Evolutionary conservation across 441 rosid genomes (phyloP).

Genomic region (Aleurites moluccanus): DNA sequence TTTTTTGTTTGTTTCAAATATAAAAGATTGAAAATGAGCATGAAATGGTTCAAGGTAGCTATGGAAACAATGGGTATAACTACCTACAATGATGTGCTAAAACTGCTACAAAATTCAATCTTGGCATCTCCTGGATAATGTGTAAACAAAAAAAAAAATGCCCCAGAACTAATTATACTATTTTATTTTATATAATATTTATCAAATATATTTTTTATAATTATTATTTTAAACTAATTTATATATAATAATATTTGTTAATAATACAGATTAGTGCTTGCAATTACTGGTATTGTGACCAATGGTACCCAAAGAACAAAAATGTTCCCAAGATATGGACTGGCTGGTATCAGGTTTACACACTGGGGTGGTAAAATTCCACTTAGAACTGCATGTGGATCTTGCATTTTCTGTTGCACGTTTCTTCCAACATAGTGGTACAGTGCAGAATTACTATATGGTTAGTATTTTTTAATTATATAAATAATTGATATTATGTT

Average conservation of each 20-base stretch:
- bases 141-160: slow-evolving; percentile 54
- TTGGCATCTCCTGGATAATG: slow-evolving; percentile 88
- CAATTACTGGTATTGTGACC: slow-evolving; percentile 73
- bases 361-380: slow-evolving; percentile 59
- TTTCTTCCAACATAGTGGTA: slow-evolving; percentile 56
- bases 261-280: slow-evolving; percentile 52
- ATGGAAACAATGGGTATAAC: slow-evolving; percentile 43
- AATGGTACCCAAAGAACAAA: slow-evolving; percentile 42
- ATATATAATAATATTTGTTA: not conserved
- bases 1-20: not conserved
- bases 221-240: not conserved
- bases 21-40: slow-evolving; percentile 74
- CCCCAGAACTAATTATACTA: slow-evolving; percentile 63
- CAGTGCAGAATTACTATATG: slow-evolving; percentile 72
- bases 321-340: slow-evolving; percentile 65
- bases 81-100: slow-evolving; percentile 65
- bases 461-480: slow-evolving; percentile 28
- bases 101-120: slow-evolving; percentile 45
- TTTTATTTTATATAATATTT: not conserved
- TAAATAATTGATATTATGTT: not conserved
- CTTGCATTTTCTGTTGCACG: slow-evolving; percentile 64
- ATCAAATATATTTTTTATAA: too few species aligned
- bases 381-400: slow-evolving; percentile 61
- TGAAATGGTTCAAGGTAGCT: slow-evolving; percentile 46
- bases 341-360: slow-evolving; percentile 61